Conservation (phyloP, 108 stramenopile species). For the Nitzschia palea region DNA sequence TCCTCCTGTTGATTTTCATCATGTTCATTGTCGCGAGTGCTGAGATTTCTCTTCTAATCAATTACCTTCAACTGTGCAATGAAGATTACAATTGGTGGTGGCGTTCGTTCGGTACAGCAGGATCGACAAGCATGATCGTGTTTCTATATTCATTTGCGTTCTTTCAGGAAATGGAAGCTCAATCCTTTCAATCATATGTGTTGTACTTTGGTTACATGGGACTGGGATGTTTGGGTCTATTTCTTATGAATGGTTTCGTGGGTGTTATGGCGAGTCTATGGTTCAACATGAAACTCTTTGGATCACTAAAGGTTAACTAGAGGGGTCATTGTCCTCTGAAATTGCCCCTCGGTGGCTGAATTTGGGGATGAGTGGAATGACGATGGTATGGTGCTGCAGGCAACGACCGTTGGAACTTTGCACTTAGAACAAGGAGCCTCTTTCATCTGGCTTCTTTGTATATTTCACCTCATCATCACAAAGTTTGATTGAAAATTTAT, state of each 20-base stretch:
- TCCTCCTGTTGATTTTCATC: constrained; percentile 90
- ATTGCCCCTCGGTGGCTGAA: too few relatives aligned
- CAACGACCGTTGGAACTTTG: too few relatives aligned
- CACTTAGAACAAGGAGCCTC: too few relatives aligned
- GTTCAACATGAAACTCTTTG: constrained; percentile 96
- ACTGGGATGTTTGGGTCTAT: constrained; percentile 82
- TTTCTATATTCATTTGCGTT: constrained; percentile 94
- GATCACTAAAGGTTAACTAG: constrained; percentile 95
- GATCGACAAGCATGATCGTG: constrained; percentile 88
- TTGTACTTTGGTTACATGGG: constrained; percentile 99
- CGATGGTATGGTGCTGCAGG: too few relatives aligned
- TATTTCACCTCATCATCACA: too few relatives aligned
- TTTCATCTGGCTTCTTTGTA: too few relatives aligned
- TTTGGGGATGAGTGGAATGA: too few relatives aligned
- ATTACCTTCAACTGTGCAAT: constrained; percentile 96
- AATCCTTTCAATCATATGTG: constrained; percentile 83
- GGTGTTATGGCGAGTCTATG: constrained; percentile 87
- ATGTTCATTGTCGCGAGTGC: constrained; percentile 94
- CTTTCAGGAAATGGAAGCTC: constrained; percentile 88
- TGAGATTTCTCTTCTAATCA: constrained; percentile 93
- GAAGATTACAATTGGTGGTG: constrained; percentile 99
- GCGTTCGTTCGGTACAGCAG: constrained; percentile 89
- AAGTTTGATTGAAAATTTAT: too few relatives aligned
- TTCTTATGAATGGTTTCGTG: constrained; percentile 92
- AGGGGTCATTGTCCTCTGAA: too few relatives aligned